Evolutionary conservation across 2,329 filamentous ascomycete species (phyloP).

Genomic region (Coccinonectria pachysandricola): DNA sequence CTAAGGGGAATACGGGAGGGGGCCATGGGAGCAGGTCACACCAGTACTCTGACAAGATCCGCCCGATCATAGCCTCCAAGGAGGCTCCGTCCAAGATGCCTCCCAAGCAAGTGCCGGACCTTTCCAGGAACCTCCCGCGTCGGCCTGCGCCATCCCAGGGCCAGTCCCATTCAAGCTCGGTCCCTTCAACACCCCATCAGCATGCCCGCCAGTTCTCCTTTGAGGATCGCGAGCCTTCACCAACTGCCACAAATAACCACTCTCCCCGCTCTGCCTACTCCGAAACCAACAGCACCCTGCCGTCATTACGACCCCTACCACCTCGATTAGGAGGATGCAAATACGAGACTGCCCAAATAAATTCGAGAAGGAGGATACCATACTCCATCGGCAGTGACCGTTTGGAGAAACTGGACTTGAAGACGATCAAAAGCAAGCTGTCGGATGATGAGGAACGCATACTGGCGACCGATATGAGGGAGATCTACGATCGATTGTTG

Average conservation of each 20-base stretch:
- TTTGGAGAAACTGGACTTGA: slow-evolving; percentile 59
- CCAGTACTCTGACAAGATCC: slow-evolving; percentile 48
- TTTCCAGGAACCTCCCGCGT: slow-evolving; percentile 21
- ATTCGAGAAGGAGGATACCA: slow-evolving; percentile 76
- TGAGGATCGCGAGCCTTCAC: slow-evolving; percentile 69
- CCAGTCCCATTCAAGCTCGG: slow-evolving; percentile 64
- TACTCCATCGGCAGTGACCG: slow-evolving; percentile 80
- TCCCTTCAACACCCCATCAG: slow-evolving; percentile 88
- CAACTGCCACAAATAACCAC: slow-evolving; percentile 63
- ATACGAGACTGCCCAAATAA: slow-evolving; percentile 78
- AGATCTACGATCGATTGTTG: slow-evolving; percentile 75
- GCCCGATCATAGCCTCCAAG: slow-evolving; percentile 51
- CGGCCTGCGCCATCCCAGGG: slow-evolving; percentile 21
- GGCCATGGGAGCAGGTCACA: slow-evolving; percentile 56
- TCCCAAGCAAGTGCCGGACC: slow-evolving; percentile 29
- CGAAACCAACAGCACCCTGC: slow-evolving; percentile 68
- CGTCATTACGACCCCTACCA: slow-evolving; percentile 56
- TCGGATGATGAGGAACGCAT: slow-evolving; percentile 63
- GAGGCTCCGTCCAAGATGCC: slow-evolving; percentile 42
- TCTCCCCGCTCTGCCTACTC: slow-evolving; percentile 87
- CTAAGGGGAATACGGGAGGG: slow-evolving; percentile 39
- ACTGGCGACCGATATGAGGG: slow-evolving; percentile 72
- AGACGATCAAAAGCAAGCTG: slow-evolving; percentile 62
- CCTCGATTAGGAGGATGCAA: slow-evolving; percentile 58
- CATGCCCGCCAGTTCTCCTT: slow-evolving; percentile 74